A percentile compares a stretch with the other conserved stretches of the same genome.
Evolutionary conservation across 106 monocot genomes (phyloP).

Genomic region (Dactylorhiza incarnata): DNA sequence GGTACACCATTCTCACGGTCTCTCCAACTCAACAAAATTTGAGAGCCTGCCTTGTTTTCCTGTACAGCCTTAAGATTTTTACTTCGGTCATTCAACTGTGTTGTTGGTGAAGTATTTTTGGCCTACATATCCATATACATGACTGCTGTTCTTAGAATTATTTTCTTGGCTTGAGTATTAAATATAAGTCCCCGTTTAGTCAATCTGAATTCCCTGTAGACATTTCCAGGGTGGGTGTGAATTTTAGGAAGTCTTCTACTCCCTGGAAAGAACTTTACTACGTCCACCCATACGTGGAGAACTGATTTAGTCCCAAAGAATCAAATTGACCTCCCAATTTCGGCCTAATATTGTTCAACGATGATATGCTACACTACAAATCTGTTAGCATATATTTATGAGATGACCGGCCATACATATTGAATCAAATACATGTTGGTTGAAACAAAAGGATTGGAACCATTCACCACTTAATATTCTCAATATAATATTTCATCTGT

Average conservation of each 20-base stretch:
- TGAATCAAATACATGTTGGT: background rate
- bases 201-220: too few species aligned
- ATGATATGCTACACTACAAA: background rate
- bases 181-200: too few species aligned
- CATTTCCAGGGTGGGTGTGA: background rate
- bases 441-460: background rate
- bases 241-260: background rate
- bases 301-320: background rate
- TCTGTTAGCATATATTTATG: background rate
- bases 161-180: too few species aligned
- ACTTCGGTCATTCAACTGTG: background rate
- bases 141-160: too few species aligned
- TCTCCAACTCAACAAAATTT: background rate
- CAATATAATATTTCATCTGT: background rate
- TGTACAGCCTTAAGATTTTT: background rate
- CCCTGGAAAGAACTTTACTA: background rate
- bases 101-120: too few species aligned
- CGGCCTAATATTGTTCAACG: background rate
- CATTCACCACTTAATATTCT: background rate
- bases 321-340: background rate
- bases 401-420: background rate
- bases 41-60: too few species aligned
- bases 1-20: background rate
- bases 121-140: too few species aligned
- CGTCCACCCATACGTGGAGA: background rate